Evolutionary conservation across 2,329 filamentous ascomycete species (phyloP).

Genomic region (Aspergillus sp.): DNA sequence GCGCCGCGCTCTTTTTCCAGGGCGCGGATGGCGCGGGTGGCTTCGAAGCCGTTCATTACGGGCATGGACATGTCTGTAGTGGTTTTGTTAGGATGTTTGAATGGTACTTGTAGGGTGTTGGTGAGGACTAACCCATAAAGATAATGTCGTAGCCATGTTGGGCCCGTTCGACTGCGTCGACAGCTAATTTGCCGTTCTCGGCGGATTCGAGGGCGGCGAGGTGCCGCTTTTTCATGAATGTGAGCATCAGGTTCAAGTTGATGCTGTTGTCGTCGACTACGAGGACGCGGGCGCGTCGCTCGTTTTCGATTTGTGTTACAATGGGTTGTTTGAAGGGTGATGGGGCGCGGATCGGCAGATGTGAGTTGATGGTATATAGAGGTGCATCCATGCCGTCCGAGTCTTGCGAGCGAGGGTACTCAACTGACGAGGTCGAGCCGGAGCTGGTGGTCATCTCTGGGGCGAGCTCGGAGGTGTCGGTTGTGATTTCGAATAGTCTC

Average conservation of each 20-base stretch:
- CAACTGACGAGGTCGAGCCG: not conserved
- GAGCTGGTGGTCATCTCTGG: constrained; percentile 1
- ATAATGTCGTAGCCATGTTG: constrained; percentile 45
- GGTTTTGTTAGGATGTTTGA: not conserved
- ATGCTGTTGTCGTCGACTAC: constrained; percentile 52
- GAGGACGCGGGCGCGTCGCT: constrained; percentile 35
- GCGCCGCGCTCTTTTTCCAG: constrained; percentile 40
- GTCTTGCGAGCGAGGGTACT: constrained; percentile 4
- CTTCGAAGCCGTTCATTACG: constrained; percentile 52
- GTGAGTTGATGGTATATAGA: constrained; percentile 8
- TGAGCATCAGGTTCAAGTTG: constrained; percentile 48
- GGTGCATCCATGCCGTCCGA: constrained; percentile 8
- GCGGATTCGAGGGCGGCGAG: constrained; percentile 41
- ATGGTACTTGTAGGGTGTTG: not conserved
- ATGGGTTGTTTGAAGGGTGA: not conserved
- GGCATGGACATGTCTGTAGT: constrained; percentile 49
- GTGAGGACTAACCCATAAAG: constrained; percentile 42
- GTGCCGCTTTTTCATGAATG: constrained; percentile 45
- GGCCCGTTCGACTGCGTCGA: constrained; percentile 41
- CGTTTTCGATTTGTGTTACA: not conserved
- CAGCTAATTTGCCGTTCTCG: constrained; percentile 46
- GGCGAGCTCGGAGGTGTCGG: constrained; percentile 3
- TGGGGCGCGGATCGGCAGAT: constrained; percentile 9
- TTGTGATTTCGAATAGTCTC: not conserved
- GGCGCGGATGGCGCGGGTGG: constrained; percentile 49